Base-by-base conservation (phyloP, 169 alveolate species). In the Eimeria praecox region DNA sequence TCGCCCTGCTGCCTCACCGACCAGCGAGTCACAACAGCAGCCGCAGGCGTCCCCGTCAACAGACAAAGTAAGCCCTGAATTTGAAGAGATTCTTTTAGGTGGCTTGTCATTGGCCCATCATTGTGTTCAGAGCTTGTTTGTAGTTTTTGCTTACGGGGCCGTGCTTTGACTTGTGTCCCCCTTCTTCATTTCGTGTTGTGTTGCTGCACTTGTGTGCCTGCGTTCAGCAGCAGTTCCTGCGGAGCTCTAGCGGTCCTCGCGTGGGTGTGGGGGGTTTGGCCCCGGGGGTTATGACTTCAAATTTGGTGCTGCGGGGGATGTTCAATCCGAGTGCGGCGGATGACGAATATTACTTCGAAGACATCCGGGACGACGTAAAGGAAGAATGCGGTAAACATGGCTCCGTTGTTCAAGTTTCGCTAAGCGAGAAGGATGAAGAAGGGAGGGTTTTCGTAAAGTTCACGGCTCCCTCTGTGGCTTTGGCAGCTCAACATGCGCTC, bases 311-410 rank as follows among this genome's bases (percentile, higher is more conserved):
- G 69, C 42, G 93, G 27, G 93, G 87, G 18, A 59, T 85, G 91
- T 88, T 69, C 87, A 42, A 90, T 83, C 86, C 66, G 24, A 54
- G 86, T 96, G 80, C 93, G 73, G 62, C 96, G 38, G 75, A 69
- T 12, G 85, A 89, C 87, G 94, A 73, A 71, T 83, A 64, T 30
- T 80, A 66, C 94, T 97, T 98, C 89, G 97, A 90, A 30, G 99
- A 98, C 52, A 97, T 98, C 75, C 96, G 95, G 90, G 99, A 97
- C n/a, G 99, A 98, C 93, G 99, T 98, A 66, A 96, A 89, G 90
- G 98, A 97, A 73, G 99, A 98, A 95, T 98, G 99, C 93, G 96
- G 88, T 42, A 98, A 98, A 90, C 97, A 97, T 97, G 99, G 99
- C 3, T 96, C 96, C 49, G 97, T 98, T 40, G 86, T 96, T 62